Conservation (phyloP, 2,329 filamentous ascomycete genomes). For the Acarospora socialis region DNA sequence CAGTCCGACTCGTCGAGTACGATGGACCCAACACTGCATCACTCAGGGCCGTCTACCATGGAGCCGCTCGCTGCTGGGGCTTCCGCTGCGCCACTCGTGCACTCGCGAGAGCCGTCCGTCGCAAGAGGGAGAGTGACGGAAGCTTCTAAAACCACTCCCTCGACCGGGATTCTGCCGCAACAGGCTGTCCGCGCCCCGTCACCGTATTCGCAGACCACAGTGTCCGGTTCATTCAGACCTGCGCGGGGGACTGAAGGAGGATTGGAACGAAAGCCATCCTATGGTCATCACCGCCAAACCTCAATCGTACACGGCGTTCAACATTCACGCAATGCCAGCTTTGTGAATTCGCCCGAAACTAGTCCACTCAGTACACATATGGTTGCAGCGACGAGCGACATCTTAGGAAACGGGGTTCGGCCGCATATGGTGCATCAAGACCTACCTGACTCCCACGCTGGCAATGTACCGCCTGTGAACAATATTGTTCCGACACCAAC, state of each 20-base stretch:
- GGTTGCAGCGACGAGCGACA: too few relatives aligned
- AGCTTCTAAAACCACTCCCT: slow-evolving; percentile 3
- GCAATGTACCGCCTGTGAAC: too few relatives aligned
- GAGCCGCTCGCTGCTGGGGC: slow-evolving; percentile 2
- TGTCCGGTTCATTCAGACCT: slow-evolving; percentile 7
- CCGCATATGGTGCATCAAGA: too few relatives aligned
- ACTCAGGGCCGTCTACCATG: too few relatives aligned
- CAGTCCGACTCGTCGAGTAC: neutral
- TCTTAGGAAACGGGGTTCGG: too few relatives aligned
- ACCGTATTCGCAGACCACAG: slow-evolving; percentile 16
- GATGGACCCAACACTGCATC: too few relatives aligned
- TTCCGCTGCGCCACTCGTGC: slow-evolving; percentile 3
- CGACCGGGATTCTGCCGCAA: slow-evolving; percentile 7
- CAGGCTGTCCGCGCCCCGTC: slow-evolving; percentile 13
- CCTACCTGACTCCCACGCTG: too few relatives aligned
- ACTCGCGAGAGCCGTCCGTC: slow-evolving; percentile 7
- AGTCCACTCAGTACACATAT: slow-evolving; percentile 82
- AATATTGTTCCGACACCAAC: too few relatives aligned
- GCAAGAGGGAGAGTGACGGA: slow-evolving; percentile 9
- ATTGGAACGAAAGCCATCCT: slow-evolving; percentile 32
- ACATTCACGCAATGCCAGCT: slow-evolving; percentile 79
- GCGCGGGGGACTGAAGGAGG: slow-evolving; percentile 24
- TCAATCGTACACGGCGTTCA: slow-evolving; percentile 91
- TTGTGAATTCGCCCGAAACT: slow-evolving; percentile 56
- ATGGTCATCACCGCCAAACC: slow-evolving; percentile 89